Base-by-base conservation (phyloP, 768 basidiomycete species). In the Mycena albidolilacea region DNA sequence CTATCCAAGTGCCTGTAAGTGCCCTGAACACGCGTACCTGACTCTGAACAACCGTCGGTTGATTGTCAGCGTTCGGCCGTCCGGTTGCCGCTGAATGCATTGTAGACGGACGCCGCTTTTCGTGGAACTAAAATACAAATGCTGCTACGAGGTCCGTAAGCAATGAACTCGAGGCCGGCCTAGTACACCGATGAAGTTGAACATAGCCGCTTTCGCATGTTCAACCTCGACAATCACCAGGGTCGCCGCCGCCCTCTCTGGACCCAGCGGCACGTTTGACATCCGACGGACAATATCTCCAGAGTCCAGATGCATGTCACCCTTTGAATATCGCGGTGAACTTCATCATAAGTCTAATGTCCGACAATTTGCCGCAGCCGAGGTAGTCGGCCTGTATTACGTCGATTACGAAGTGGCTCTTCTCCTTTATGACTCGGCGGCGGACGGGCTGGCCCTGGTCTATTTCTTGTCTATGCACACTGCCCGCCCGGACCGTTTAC, bases 211-310 rank as follows among this genome's bases (percentile, higher is more conserved):
- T 14, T 48, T 37, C 19, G 5, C 55, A 52, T 46, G 57, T 67
- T 67, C 43, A 39, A 67, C 58, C 58, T 68, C 58, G 67, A 61
- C 46, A 52, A 52, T 68, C 57, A 68, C 9, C 35, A 21, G 0
- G 30, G 43, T 44, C 66, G 1, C 19, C 57, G 30, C 19, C 43
- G 7, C 41, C 58, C 38, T n/a, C 2, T 5, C 14, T 8, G 58
- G 19, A 30, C 30, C 30, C 30, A 30, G 30, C 30, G 30, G 5
- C 58, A 41, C 38, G 38, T 41, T 21, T 38, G 38, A 5, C 19
- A n/a, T 21, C 17, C 23, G 23, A 30, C 7, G 41, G 41, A 59
- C n/a, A 7, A 58, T 58, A 23, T 43, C 41, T 10, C 14, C 9
- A 43, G 41, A 21, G n/a, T 9, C 38, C 52, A 30, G 39, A 30